Conservation (phyloP, 2,329 filamentous ascomycete species). For the Sclerotinia nivalis region DNA sequence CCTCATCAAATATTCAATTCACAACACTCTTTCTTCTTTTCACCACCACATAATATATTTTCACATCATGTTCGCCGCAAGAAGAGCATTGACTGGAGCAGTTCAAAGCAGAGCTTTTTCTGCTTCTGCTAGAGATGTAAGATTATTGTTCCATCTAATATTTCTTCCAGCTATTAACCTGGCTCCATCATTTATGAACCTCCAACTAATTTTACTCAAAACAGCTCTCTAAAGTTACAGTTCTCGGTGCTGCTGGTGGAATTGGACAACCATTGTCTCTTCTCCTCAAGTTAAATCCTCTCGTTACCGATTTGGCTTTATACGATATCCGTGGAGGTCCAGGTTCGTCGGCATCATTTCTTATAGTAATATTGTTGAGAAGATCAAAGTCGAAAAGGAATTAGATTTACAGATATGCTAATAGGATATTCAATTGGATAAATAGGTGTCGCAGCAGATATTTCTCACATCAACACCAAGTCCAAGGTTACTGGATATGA, state of each 20-base stretch:
- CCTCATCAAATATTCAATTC: conserved; percentile 23
- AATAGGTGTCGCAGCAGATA: conserved; percentile 90
- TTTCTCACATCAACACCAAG: conserved; percentile 93
- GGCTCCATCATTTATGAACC: conserved; percentile 8
- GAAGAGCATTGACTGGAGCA: conserved; percentile 54
- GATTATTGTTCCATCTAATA: conserved; percentile 35
- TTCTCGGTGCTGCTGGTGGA: conserved; percentile 94
- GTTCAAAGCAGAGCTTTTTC: conserved; percentile 80
- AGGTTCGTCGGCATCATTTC: conserved; percentile 19
- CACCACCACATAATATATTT: conserved; percentile 20
- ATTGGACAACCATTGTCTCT: conserved; percentile 98
- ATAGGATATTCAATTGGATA: conserved; percentile 49
- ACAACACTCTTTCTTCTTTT: conserved; percentile 24
- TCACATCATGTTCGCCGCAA: conserved; percentile 69
- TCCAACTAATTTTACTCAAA: conserved; percentile 31
- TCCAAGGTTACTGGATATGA: conserved; percentile 88
- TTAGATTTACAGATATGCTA: conserved; percentile 3
- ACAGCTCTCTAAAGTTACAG: conserved; percentile 94
- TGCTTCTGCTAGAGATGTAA: conserved; percentile 74
- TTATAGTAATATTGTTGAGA: not conserved
- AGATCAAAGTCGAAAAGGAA: not conserved
- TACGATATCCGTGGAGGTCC: conserved; percentile 73
- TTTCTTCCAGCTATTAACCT: conserved; percentile 25
- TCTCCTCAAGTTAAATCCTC: conserved; percentile 85
- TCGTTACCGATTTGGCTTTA: conserved; percentile 88